A percentile compares a stretch with the other conserved stretches of the same genome.
Evolutionary conservation across 2,329 filamentous ascomycete genomes (phyloP).

Genomic region (Pseudogymnoascus sp.): DNA sequence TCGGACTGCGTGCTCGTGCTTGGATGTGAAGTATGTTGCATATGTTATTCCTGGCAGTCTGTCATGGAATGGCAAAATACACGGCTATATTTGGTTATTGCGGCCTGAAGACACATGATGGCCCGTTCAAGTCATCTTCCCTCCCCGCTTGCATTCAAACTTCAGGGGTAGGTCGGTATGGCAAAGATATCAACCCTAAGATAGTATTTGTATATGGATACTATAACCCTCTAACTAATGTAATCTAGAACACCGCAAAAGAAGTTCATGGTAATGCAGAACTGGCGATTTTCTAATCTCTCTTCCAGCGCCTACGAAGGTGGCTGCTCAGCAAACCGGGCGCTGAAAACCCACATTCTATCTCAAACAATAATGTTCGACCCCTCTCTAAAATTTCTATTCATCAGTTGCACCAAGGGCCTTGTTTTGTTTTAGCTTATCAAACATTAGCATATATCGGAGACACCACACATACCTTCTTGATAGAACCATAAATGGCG

Average conservation of each 20-base stretch:
- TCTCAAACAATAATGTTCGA: background rate
- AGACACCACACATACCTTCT: background rate
- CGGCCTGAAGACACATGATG: background rate
- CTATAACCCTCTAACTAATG: too few species aligned
- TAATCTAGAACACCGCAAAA: too few species aligned
- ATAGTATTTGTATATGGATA: too few species aligned
- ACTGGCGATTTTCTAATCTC: too few species aligned
- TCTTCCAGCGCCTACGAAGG: too few species aligned
- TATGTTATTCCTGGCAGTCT: background rate
- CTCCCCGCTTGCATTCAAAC: too few species aligned
- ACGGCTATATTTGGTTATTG: background rate
- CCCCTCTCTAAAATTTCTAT: constrained; percentile 49
- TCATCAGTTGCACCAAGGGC: constrained; percentile 59
- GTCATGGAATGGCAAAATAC: too few species aligned
- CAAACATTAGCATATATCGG: background rate
- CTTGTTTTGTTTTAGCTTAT: constrained; percentile 47
- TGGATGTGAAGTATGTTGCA: background rate
- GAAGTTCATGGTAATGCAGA: too few species aligned
- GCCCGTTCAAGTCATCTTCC: too few species aligned
- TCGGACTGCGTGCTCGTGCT: background rate
- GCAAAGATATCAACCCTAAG: too few species aligned
- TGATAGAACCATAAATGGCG: constrained; percentile 69
- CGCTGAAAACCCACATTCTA: background rate
- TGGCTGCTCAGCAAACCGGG: background rate
- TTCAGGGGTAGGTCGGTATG: too few species aligned